Evolutionary conservation across 2,329 filamentous ascomycete genomes (phyloP).

Genomic region (Epichloe uncinata): DNA sequence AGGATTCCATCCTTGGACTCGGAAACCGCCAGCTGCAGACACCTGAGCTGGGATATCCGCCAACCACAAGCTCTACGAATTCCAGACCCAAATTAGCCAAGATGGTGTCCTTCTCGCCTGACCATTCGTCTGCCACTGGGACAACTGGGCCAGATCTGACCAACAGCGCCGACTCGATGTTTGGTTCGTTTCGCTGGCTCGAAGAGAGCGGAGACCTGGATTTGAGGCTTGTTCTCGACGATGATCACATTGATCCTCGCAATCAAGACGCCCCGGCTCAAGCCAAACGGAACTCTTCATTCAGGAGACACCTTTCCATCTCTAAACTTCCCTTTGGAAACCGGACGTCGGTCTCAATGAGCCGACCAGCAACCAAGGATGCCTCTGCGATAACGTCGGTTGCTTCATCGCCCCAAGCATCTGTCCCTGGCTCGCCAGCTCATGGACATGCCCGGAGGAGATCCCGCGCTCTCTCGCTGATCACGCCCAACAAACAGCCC

Average conservation of each 20-base stretch:
- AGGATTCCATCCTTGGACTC: conserved; percentile 14
- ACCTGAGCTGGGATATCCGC: conserved; percentile 7
- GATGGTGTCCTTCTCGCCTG: conserved; percentile 13
- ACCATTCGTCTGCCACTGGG: conserved; percentile 5
- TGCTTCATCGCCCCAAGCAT: conserved; percentile 11
- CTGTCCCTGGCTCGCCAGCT: conserved; percentile 10
- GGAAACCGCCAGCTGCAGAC: conserved; percentile 15
- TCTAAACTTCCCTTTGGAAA: conserved; percentile 47
- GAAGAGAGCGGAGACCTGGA: conserved; percentile 62
- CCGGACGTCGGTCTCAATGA: conserved; percentile 37
- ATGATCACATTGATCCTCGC: conserved; percentile 53
- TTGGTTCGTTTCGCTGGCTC: conserved; percentile 59
- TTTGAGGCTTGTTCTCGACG: conserved; percentile 50
- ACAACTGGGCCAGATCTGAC: conserved; percentile 6
- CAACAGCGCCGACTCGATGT: conserved; percentile 36
- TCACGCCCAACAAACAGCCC: conserved; percentile 31
- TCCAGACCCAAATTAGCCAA: conserved; percentile 6
- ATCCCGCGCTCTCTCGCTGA: conserved; percentile 42
- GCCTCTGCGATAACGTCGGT: conserved; percentile 17
- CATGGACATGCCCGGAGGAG: conserved; percentile 31
- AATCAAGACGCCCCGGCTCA: conserved; percentile 28
- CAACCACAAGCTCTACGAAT: background rate
- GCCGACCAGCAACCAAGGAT: conserved; percentile 33
- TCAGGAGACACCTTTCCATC: conserved; percentile 60
- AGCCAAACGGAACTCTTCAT: conserved; percentile 43